A percentile compares a stretch with the other conserved stretches of the same genome.
Evolutionary conservation across 2,329 filamentous ascomycete species (phyloP).

Genomic region (Atkinsonella hypoxylon): DNA sequence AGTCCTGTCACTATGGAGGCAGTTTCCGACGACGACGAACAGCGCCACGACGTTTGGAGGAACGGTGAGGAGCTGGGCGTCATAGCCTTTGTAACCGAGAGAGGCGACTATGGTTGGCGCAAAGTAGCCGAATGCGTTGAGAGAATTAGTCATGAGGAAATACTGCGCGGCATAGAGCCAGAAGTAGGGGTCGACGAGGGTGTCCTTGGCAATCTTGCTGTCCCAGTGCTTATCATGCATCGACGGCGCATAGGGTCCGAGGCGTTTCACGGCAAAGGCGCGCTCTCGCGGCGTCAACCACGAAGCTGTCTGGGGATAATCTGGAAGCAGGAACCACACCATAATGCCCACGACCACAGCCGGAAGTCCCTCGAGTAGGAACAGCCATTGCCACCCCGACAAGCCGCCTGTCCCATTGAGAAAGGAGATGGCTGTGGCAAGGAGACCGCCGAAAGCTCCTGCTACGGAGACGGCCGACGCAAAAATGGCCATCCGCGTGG

Average conservation of each 20-base stretch:
- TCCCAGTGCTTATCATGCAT: slow-evolving; percentile 24
- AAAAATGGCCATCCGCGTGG: slow-evolving; percentile 47
- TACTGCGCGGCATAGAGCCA: slow-evolving; percentile 21
- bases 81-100: slow-evolving; percentile 20
- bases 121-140: slow-evolving; percentile 24
- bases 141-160: slow-evolving; percentile 22
- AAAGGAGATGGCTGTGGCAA: slow-evolving; percentile 38
- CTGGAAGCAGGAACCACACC: slow-evolving; percentile 20
- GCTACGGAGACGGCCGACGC: slow-evolving; percentile 46
- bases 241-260: slow-evolving; percentile 21
- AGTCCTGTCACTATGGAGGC: slow-evolving; percentile 20
- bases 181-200: slow-evolving; percentile 21
- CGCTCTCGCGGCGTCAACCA: slow-evolving; percentile 22
- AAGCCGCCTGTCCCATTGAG: slow-evolving; percentile 34
- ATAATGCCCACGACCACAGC: slow-evolving; percentile 19
- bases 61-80: slow-evolving; percentile 24
- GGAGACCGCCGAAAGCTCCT: slow-evolving; percentile 47
- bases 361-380: slow-evolving; percentile 37
- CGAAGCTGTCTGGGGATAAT: slow-evolving; percentile 21
- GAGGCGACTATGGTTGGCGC: slow-evolving; percentile 22
- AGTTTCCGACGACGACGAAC: slow-evolving; percentile 20
- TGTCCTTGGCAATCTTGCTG: slow-evolving; percentile 18
- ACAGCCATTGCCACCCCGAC: slow-evolving; percentile 46
- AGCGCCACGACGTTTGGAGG: slow-evolving; percentile 25
- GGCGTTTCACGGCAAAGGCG: slow-evolving; percentile 22